Evolutionary conservation across 257 asterid species (phyloP).

Genomic region (Lavandula angustifolia): DNA sequence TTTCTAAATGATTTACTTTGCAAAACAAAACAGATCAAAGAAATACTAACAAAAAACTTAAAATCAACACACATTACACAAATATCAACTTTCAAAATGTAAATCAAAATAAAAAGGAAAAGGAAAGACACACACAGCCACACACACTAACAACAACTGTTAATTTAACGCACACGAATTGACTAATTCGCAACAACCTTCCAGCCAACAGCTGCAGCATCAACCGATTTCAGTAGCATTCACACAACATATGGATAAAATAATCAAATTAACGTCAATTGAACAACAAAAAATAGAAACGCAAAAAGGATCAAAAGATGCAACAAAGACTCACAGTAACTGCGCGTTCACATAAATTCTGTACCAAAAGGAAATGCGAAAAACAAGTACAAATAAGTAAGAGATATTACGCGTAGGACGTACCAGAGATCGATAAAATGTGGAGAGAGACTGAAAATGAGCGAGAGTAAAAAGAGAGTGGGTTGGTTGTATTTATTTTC

Average conservation of each 20-base stretch:
- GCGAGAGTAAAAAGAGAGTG: conserved; percentile 13
- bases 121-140: background rate
- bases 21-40: conserved; percentile 14
- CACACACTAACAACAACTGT: background rate
- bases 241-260: background rate
- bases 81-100: conserved; percentile 5
- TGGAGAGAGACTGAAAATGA: conserved; percentile 8
- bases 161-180: background rate
- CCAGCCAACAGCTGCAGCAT: conserved; percentile 19
- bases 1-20: conserved; percentile 15
- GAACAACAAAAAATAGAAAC: conserved; percentile 10
- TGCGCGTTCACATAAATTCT: conserved; percentile 21
- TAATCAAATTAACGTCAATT: conserved; percentile 23
- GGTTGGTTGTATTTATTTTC: conserved; percentile 38
- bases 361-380: background rate
- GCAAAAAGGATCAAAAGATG: conserved; percentile 16
- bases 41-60: conserved; percentile 5
- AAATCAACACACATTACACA: conserved; percentile 27
- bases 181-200: conserved; percentile 18
- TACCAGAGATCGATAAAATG: conserved; percentile 40
- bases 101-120: background rate
- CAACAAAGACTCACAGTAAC: conserved; percentile 16
- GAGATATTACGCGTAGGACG: conserved; percentile 30
- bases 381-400: conserved; percentile 12
- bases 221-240: conserved; percentile 16